phyloP scores from a whole-genome alignment of 2,329 filamentous ascomycete genomes.

The Fusarium penzigii region DNA sequence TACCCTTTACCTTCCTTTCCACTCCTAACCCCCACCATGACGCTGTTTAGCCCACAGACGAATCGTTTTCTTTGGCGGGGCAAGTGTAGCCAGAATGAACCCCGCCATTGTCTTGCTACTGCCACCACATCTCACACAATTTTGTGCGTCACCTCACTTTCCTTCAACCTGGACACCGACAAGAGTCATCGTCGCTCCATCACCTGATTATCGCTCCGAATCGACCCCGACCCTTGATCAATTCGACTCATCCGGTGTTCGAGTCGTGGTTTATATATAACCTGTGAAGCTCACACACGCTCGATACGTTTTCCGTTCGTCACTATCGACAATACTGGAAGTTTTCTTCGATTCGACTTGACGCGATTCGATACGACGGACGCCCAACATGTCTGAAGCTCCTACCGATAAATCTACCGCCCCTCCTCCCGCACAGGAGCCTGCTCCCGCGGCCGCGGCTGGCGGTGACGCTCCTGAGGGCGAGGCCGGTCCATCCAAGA shows the following conservation, averaged over 20 bases:
- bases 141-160: constrained; percentile 28
- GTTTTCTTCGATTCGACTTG: neutral
- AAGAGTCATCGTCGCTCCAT: constrained; percentile 21
- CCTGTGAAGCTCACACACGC: constrained; percentile 1
- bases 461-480: constrained; percentile 17
- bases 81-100: constrained; percentile 23
- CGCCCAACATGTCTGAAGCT: constrained; percentile 22
- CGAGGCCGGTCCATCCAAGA: constrained; percentile 48
- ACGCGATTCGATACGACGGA: neutral
- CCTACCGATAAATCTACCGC: constrained; percentile 18
- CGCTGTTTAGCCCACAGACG: constrained; percentile 15
- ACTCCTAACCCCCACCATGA: constrained; percentile 26
- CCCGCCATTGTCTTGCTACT: constrained; percentile 18
- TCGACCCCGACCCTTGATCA: constrained; percentile 3
- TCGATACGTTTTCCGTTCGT: constrained; percentile 2
- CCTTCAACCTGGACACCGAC: constrained; percentile 15
- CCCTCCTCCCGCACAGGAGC: constrained; percentile 18
- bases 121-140: constrained; percentile 21
- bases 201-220: constrained; percentile 19
- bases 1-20: constrained; percentile 1
- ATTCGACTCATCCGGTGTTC: constrained; percentile 8
- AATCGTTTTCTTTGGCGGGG: constrained; percentile 26
- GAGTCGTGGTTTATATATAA: constrained; percentile 5
- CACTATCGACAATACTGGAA: constrained; percentile 8
- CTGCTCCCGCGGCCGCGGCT: constrained; percentile 8